A percentile compares a stretch with the other conserved stretches of the same genome.
Conservation (phyloP, 805 yeast genomes). For the Nakazawaea laoshanensis region DNA sequence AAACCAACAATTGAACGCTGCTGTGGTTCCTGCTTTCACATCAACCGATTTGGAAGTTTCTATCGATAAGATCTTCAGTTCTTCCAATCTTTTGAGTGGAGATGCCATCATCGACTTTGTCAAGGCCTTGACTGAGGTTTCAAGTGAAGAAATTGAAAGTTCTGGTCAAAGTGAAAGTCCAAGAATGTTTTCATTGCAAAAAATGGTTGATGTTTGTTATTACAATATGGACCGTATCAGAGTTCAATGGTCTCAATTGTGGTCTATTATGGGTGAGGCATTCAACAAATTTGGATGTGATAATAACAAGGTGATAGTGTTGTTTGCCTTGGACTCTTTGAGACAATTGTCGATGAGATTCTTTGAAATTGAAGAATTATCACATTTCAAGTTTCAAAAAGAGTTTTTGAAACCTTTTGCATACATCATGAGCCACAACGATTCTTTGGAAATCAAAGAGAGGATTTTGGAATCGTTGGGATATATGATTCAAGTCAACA, state of each 20-base stretch:
- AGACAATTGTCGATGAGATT: constrained; percentile 90
- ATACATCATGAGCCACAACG: constrained; percentile 62
- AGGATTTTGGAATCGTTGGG: constrained; percentile 86
- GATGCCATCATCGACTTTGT: constrained; percentile 84
- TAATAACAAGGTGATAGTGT: constrained; percentile 64
- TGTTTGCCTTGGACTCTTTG: constrained; percentile 89
- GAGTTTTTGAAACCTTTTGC: constrained; percentile 91
- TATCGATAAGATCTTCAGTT: constrained; percentile 81
- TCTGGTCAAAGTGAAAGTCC: constrained; percentile 79
- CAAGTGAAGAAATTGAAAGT: constrained; percentile 84
- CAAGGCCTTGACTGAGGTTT: constrained; percentile 76
- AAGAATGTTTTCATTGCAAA: constrained; percentile 85
- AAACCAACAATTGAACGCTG: constrained; percentile 56
- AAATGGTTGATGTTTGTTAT: constrained; percentile 94
- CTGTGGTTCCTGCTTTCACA: constrained; percentile 47
- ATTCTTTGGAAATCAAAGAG: constrained; percentile 64
- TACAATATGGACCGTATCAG: constrained; percentile 95
- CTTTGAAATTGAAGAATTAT: constrained; percentile 85
- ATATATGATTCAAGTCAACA: constrained; percentile 74
- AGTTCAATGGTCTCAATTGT: constrained; percentile 91
- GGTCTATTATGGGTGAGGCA: constrained; percentile 89
- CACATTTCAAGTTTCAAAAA: constrained; percentile 92
- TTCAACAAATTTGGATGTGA: constrained; percentile 83
- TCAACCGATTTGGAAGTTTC: constrained; percentile 69
- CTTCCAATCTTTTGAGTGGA: constrained; percentile 72